Evolutionary conservation across 2,329 filamentous ascomycete species (phyloP), one percentile per base, ranked within the genome.

Genomic region (Davidsoniella neocaledoniae): DNA sequence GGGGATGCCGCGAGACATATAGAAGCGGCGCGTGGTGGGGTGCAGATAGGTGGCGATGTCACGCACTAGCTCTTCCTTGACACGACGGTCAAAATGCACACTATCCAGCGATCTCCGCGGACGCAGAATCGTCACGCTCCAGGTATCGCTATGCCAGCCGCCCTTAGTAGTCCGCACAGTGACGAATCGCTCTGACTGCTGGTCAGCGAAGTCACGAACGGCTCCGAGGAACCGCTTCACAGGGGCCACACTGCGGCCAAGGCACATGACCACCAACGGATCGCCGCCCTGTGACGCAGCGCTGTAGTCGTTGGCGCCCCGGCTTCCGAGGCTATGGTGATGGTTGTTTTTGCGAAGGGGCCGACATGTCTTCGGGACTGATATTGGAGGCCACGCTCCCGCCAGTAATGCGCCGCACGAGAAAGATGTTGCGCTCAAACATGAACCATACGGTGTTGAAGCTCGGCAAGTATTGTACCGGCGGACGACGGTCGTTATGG

Each of bases 31-130:
- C 0, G 78, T 84, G 1, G 70, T 66, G 0, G 83, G 82, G 49
- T 86, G 76, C 0, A 91, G 68, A 55, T 86, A 90, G 57, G 87
- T 83, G 56, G 84, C 83, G 58, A 90, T 80, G 57, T 91, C 85
- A 23, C 67, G 66, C 8, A 88, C 64, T 3, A 90, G 69, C 29
- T 71, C 68, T 1, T 71, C 66, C 62, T 88, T 90, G 58, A 84
- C 74, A 43, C 69, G 62, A 7, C 71, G 66, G 54, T 86, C 81
- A 4, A 91, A 69, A 2, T 87, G 79, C 1, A 93, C 83, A 0
- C 84, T 90, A 46, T 72, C 70, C 68, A 90, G 82, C 1, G 81
- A 79, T 14, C 83, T 68, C 5, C 80, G 76, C 0, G 83, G 82
- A 1, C 83, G 68, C 17, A 64, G 56, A 2, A 65, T 62, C 10